These are phyloP conservation scores for Ustilago curta DNA, from an alignment of 1,284 basidiomycete genomes.

Conservation along the genomic window DNA sequence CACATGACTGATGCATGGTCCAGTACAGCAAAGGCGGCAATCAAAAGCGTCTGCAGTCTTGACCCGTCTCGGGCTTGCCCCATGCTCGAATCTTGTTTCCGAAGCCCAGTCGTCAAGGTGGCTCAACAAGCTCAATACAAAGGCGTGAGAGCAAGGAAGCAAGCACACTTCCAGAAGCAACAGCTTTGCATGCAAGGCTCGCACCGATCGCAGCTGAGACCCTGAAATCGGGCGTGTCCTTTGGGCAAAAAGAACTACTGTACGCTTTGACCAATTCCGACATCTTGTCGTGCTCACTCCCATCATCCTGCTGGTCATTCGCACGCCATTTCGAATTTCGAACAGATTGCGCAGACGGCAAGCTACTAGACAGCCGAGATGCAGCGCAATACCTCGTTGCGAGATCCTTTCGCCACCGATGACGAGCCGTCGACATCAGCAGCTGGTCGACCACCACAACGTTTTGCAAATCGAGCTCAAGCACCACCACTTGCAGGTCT, in stretches of 20 bases:
- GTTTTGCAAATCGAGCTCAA: conserved; percentile 6
- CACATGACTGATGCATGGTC: too few relatives aligned
- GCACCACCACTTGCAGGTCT: neutral
- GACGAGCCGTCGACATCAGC: conserved; percentile 11
- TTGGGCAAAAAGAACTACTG: conserved; percentile 10
- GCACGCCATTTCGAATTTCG: neutral
- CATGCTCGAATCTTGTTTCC: neutral
- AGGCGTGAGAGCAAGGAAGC: too few relatives aligned
- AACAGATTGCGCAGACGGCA: neutral
- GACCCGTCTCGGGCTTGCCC: neutral
- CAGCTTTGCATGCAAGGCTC: neutral
- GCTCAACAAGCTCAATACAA: too few relatives aligned
- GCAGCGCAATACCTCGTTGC: conserved; percentile 7
- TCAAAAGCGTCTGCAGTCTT: too few relatives aligned
- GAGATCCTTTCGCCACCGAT: conserved; percentile 31
- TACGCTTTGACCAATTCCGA: neutral
- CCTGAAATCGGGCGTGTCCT: conserved; percentile 9
- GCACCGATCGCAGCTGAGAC: too few relatives aligned
- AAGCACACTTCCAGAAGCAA: neutral
- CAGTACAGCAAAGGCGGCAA: too few relatives aligned
- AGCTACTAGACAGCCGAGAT: too few relatives aligned
- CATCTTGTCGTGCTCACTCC: conserved; percentile 1
- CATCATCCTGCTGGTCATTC: neutral
- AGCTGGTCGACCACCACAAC: conserved; percentile 15
- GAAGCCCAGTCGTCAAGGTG: too few relatives aligned